Evolutionary conservation across 2,329 filamentous ascomycete species (phyloP), one percentile per base, ranked within the genome.

Genomic region (Clonostachys chloroleuca): DNA sequence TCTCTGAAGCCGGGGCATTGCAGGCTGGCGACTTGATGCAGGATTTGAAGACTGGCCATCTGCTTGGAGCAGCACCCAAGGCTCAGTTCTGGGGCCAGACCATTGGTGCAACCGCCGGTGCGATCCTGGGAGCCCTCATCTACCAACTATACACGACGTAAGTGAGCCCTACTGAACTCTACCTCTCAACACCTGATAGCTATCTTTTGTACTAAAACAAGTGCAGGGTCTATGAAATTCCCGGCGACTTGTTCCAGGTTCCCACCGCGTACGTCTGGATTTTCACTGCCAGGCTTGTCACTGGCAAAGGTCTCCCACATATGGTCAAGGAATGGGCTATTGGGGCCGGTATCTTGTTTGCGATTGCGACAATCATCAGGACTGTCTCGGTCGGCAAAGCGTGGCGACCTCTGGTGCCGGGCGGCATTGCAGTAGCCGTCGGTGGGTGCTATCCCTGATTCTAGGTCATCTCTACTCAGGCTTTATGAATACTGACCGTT

Each of bases 71-170:
- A 1, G 88, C 90, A 5, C 94, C 94, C 0, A 94, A 88, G 56
- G 94, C 94, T 1, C 94, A 99, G 59, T 99, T 99, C 63, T 96
- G 89, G 77, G 94, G 94, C 1, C 94, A 99, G 62, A 81, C 97
- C 17, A 92, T 99, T 46, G 94, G 94, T 5, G 89, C 87, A 35
- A 86, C 89, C 0, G 83, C 89, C 3, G 94, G 94, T 2, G 92
- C 94, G 1, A 77, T 97, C 12, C 78, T 95, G 6, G 92, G 87
- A 50, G 91, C 92, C 0, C 79, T 87, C 4, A 86, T 97, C 4
- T 99, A 99, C 65, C 85, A 85, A 49, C 73, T 97, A 13, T 99
- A 99, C 60, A 92, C 91, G 3, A 59, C 68, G 74, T 77, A 51
- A 54, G 70, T 63, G 24, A 35, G 13, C n/a, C 14, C 16, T 30